Percentiles rank a stretch among this genome's conserved stretches.
phyloP scores from a whole-genome alignment of 2,329 filamentous ascomycete genomes.

The Dactylellina haptotyla region DNA sequence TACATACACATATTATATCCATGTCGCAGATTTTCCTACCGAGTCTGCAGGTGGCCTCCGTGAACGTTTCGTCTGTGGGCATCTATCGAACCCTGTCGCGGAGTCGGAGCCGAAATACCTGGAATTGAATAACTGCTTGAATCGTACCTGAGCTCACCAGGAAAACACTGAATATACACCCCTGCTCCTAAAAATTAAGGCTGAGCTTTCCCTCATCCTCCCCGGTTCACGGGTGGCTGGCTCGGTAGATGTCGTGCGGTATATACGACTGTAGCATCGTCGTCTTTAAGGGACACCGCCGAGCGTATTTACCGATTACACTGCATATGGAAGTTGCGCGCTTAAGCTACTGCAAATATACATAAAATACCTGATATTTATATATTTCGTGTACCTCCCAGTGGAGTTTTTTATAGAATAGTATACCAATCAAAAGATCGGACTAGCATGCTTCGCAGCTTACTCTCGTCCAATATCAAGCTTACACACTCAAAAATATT shows the following conservation, averaged over 20 bases:
- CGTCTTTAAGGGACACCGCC: not conserved
- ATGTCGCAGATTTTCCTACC: not conserved
- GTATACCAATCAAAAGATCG: no score
- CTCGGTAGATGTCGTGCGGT: constrained; percentile 1
- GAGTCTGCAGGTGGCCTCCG: not conserved
- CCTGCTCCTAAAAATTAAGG: not conserved
- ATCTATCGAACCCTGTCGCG: constrained; percentile 8
- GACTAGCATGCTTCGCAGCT: no score
- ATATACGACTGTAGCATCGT: not conserved
- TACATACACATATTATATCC: not conserved
- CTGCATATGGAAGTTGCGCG: not conserved
- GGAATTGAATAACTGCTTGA: not conserved
- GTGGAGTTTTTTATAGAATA: no score
- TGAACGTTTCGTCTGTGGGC: not conserved
- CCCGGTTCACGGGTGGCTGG: not conserved
- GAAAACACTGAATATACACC: not conserved
- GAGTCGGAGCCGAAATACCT: constrained; percentile 28
- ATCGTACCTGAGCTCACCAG: not conserved
- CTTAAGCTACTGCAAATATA: no score
- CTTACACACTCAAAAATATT: no score
- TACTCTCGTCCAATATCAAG: no score
- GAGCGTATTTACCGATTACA: not conserved
- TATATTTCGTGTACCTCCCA: no score
- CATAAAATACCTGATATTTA: no score
- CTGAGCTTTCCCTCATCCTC: not conserved